These are phyloP conservation scores for Pseudocercospora ulei DNA, from an alignment of 2,329 filamentous ascomycete genomes.

Conservation along the genomic window DNA sequence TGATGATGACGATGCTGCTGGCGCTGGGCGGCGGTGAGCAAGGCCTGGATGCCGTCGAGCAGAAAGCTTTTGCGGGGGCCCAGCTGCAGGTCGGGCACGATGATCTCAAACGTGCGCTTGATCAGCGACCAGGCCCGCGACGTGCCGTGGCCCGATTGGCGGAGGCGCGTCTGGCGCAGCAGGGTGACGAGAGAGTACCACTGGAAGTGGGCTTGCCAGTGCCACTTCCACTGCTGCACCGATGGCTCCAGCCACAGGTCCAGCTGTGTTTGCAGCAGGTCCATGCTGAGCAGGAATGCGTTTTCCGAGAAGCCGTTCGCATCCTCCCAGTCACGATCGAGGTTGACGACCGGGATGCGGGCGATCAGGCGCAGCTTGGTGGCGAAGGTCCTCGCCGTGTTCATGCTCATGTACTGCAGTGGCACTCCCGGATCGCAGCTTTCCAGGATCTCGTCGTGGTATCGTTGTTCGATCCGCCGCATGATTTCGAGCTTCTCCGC, in stretches of 20 bases:
- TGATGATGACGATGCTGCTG: slow-evolving; percentile 19
- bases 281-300: slow-evolving; percentile 23
- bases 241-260: slow-evolving; percentile 26
- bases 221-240: slow-evolving; percentile 27
- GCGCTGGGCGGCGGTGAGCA: slow-evolving; percentile 22
- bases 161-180: slow-evolving; percentile 24
- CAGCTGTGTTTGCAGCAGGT: slow-evolving; percentile 25
- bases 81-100: slow-evolving; percentile 23
- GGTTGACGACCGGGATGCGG: slow-evolving; percentile 21
- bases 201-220: slow-evolving; percentile 27
- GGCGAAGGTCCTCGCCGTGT: slow-evolving; percentile 23
- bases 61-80: slow-evolving; percentile 20
- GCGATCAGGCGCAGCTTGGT: slow-evolving; percentile 26
- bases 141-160: slow-evolving; percentile 16
- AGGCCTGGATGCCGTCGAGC: slow-evolving; percentile 20
- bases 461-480: slow-evolving; percentile 22
- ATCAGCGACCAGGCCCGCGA: slow-evolving; percentile 24
- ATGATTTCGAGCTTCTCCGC: slow-evolving; percentile 25
- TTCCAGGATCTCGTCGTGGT: slow-evolving; percentile 23
- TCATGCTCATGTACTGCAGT: slow-evolving; percentile 24
- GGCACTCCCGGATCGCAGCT: slow-evolving; percentile 26
- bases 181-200: slow-evolving; percentile 27
- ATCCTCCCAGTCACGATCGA: slow-evolving; percentile 21
- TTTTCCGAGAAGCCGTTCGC: slow-evolving; percentile 23
- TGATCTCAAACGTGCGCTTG: slow-evolving; percentile 22